Evolutionary conservation across 1,284 basidiomycete genomes (phyloP), one percentile per base, ranked within the genome.

Genomic region (Wallemia mellicola): DNA sequence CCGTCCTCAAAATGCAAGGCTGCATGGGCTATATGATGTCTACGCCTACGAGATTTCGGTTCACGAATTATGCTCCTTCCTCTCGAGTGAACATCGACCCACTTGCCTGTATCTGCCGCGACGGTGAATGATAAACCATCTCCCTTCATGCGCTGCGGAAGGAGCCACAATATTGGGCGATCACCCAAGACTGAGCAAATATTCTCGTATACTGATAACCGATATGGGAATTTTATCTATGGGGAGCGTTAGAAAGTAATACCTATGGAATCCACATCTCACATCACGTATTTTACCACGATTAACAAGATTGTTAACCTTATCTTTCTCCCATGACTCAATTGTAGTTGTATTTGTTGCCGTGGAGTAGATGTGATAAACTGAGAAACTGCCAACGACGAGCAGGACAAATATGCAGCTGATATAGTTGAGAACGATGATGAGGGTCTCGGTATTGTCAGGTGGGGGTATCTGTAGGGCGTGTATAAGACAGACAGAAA

Each of bases 291-390:
- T 83, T 70, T 83, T 84, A 1, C 91, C 92, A 61, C 83, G 73
- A 15, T 84, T 77, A 56, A 88, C 79, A 64, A 96, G 76, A 0
- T 80, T 85, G 2, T 86, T 82, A 0, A 81, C 86, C 68, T 85
- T 88, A 67, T 98, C 89, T 72, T 95, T 95, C 69, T 98, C 94
- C 86, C 87, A 94, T 0, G 84, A 80, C 72, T 98, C 92, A 61
- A 98, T 94, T 0, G 92, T 96, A 0, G 92, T 98, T 14, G 82
- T 82, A 68, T 98, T 98, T 24, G 76, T 76, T 14, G 76, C 65
- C n/a, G 92, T 70, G 58, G 79, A 77, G 68, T 81, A 85, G 63
- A 91, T 79, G 65, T 98, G 94, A 67, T 92, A 98, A 27, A 89
- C 61, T 77, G 85, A 87, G 72, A 91, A 89, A 27, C 75, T 77